Conservation (phyloP, 83 land plant species). For the Diphasiastrum complanatum region DNA sequence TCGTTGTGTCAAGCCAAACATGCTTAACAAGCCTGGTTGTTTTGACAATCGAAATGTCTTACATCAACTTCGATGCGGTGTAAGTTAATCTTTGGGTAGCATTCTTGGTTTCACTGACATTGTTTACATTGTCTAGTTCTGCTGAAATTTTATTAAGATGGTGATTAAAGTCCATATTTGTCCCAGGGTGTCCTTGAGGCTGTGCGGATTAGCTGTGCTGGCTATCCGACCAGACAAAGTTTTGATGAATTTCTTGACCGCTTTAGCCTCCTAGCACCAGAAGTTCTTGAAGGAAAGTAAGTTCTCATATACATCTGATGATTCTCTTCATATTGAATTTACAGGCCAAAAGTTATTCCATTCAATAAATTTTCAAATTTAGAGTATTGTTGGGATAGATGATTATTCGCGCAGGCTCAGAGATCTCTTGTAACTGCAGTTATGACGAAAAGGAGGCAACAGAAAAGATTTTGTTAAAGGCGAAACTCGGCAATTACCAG, state of each 20-base stretch:
- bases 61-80: slow-evolving; percentile 6
- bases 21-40: background rate
- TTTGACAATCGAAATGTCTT: background rate
- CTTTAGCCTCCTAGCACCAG: slow-evolving; percentile 1
- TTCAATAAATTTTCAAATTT: slow-evolving; percentile 4
- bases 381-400: background rate
- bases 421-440: slow-evolving; percentile 32
- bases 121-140: too few relatives aligned
- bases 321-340: too few relatives aligned
- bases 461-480: slow-evolving; percentile 55
- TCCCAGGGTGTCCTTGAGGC: slow-evolving; percentile 2
- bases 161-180: background rate
- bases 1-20: background rate
- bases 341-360: too few relatives aligned
- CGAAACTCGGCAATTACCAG: slow-evolving; percentile 61
- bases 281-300: slow-evolving; percentile 2
- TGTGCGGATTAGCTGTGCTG: slow-evolving; percentile 5
- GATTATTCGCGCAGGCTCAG: background rate
- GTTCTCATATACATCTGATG: too few relatives aligned
- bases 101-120: too few relatives aligned
- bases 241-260: slow-evolving; percentile 6
- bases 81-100: background rate
- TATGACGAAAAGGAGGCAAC: slow-evolving; percentile 68
- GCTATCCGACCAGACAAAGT: background rate
- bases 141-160: too few relatives aligned